Base-by-base conservation (phyloP, 768 basidiomycete genomes). In the Ramaria rubella region DNA sequence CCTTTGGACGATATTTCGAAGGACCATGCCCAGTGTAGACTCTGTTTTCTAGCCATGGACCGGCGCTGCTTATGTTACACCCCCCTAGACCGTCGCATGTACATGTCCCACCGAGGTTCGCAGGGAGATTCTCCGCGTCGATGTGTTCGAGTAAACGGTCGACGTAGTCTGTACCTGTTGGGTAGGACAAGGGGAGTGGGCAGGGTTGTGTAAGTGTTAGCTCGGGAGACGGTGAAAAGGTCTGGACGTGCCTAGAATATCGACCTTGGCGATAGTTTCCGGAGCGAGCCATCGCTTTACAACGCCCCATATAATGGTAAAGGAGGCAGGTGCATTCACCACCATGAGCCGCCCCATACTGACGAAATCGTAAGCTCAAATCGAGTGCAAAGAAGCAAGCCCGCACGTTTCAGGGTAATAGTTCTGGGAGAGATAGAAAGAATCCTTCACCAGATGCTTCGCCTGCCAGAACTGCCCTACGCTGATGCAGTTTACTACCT, bases 351-450 rank as follows among this genome's bases (percentile, higher is more conserved):
- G 81, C 1, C 85, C 85, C 86, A 88, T 86, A 3, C 87, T 88
- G 59, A 33, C 30, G 24, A 19, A 17, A 19, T 40, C 57, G 31
- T 19, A 27, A 11, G 23, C 17, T 21, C 3, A 48, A 44, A 26
- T 33, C 50, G 5, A 8, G 36, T 21, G 12, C 5, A 29, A 42
- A 24, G 23, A 38, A 17, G 24, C 21, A 42, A n/a, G n/a, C 24
- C 65, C 79, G 52, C 64, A 88, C 86, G 83, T 83, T 65, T 90
- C 87, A 1, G 87, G 87, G 60, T 77, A 89, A 68, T 86, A 89
- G 62, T 87, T 85, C 67, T 89, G 87, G 1, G 86, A 87, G 55
- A 89, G 74, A 61, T 87, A 85, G 66, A 89, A 86, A 6, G 82
- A 80, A 49, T 68, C 71, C 49, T 80, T 74, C 23, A 77, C 77